Base-by-base conservation (phyloP, 108 stramenopile species). In the Fragilaria radians region DNA sequence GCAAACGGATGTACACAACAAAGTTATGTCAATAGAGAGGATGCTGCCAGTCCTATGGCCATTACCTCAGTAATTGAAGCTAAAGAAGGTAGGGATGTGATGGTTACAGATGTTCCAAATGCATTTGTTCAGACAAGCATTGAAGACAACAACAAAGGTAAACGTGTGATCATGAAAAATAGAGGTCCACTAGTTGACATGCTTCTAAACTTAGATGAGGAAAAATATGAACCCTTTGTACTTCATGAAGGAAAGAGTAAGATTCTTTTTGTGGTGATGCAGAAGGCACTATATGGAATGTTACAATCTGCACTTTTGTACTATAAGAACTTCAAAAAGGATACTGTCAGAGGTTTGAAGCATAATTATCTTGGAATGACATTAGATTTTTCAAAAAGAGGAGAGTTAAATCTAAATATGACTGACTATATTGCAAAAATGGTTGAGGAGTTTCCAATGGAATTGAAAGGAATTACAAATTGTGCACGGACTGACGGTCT, bases 71-170 rank as follows among this genome's bases (percentile, higher is more conserved):
- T 61, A 5, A 74, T 77, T 34, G 73, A 77, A 51, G 73, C 80
- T 17, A 29, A 65, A 3, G 70, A 81, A 64, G 24, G 48, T n/a
- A 34, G 80, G 32, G 70, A 81, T 19, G 59, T 74, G 0, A 53
- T 50, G 17, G 61, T 62, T 11, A 25, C 48, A 23, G 80, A 81
- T 32, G 53, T 80, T 11, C 76, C 76, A 3, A 54, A 54, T 34
- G 69, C 75, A 14, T 81, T 81, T 54, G 33, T 80, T 1, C 74
- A 80, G 49, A 69, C 74, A 17, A 28, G 51, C 22, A 53, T 64
- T 9, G 57, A 65, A 0, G 72, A 62, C 28, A 54, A 59, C 1
- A 52, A 49, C 17, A 53, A 61, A 0, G 72, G 62, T 27, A 14
- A 42, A 14, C 7, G 36, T 11, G 14, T 42, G 11, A 48, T 70